Conservation (phyloP, 73 alveolate genomes). For the Paramecium pentaurelia region DNA sequence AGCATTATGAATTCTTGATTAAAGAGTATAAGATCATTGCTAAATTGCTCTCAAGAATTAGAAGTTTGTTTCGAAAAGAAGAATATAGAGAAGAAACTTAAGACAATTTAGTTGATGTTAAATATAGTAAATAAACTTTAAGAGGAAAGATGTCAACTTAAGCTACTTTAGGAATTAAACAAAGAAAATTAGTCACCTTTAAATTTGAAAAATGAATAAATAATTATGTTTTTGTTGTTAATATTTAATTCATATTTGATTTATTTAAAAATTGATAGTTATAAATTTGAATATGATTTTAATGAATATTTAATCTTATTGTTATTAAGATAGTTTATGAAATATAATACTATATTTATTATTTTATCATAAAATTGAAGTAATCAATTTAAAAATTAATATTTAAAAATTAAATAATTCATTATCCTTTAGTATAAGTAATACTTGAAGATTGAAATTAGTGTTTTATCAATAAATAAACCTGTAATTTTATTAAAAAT, state of each 20-base stretch:
- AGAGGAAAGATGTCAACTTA: background rate
- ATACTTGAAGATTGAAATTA: background rate
- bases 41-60: background rate
- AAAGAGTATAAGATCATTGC: background rate
- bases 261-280: too few species aligned
- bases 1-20: background rate
- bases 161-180: background rate
- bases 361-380: background rate
- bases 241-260: too few species aligned
- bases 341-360: too few species aligned
- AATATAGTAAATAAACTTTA: background rate
- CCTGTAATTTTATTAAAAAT: background rate
- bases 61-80: background rate
- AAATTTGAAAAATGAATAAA: background rate
- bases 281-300: too few species aligned
- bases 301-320: too few species aligned
- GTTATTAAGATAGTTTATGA: too few species aligned
- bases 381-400: too few species aligned
- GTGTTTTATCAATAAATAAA: background rate
- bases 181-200: background rate
- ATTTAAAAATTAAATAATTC: too few species aligned
- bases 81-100: background rate
- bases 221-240: background rate
- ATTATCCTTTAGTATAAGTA: background rate
- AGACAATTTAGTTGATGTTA: background rate